Evolutionary conservation across 2,329 filamentous ascomycete genomes (phyloP), one percentile per base, ranked within the genome.

Genomic region (Botryotinia narcissicola): DNA sequence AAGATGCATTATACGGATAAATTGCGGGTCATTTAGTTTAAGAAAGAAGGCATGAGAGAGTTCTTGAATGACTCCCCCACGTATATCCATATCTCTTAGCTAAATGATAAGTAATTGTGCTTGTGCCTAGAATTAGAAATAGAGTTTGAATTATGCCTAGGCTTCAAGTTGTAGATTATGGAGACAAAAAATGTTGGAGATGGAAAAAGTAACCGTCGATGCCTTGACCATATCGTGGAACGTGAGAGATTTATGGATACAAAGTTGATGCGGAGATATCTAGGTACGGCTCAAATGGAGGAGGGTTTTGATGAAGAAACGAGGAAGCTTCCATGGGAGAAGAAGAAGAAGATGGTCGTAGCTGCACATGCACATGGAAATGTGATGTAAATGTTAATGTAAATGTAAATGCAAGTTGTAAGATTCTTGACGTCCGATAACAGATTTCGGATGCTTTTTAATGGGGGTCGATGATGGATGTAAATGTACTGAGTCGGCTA

Each of bases 221-320:
- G 62, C 62, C 42, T 64, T 64, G 62, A 64, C 18, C 62, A 64
- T 32, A 46, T 46, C 61, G 42, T 64, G 40, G 62, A 64, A 64
- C 62, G 62, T 64, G 62, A 22, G n/a, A 18, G n/a, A 63, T 44
- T 63, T 29, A 63, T 63, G 59, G 59, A 63, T 63, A 42, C 40
- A n/a, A 18, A 63, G 20, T 29, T 10, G 60, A 63, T 25, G 35
- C 16, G 22, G 60, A n/a, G 35, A 40, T 7, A n/a, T 14, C n/a
- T 7, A 40, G 35, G 35, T n/a, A 37, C 35, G 22, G 35, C 35
- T 16, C 35, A 8, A 35, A 4, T 18, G 37, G 42, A 16, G 37
- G 42, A 16, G 51, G 51, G 14, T 18, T 61, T 16, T 61, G 10
- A 3, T 63, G 40, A 44, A 63, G 29, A 44, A 44, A n/a, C 32